These are phyloP conservation scores for Penicillium pulvis DNA, from an alignment of 495 filamentous ascomycete species.

Conservation along the genomic window DNA sequence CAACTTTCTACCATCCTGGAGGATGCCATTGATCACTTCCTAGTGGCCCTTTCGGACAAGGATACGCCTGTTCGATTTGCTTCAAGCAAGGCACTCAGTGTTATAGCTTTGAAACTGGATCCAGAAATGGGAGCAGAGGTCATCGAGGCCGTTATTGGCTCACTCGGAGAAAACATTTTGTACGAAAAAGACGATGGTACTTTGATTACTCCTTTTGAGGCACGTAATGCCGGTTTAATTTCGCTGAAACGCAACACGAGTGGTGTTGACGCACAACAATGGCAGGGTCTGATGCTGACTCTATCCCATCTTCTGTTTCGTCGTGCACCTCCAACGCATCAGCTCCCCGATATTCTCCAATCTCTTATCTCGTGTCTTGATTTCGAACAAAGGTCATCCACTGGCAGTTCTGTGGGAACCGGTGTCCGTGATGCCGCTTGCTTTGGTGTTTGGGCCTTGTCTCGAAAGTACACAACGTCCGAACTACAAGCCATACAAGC, in stretches of 20 bases:
- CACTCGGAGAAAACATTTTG: slow-evolving; percentile 76
- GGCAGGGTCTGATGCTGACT: slow-evolving; percentile 90
- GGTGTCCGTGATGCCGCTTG: slow-evolving; percentile 97
- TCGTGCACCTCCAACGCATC: slow-evolving; percentile 65
- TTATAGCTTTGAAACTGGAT: slow-evolving; percentile 77
- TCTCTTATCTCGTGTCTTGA: slow-evolving; percentile 71
- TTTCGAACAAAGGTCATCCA: slow-evolving; percentile 82
- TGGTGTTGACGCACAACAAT: slow-evolving; percentile 75
- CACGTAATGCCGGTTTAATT: slow-evolving; percentile 30
- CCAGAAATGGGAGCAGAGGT: slow-evolving; percentile 79
- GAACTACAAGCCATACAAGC: slow-evolving; percentile 69
- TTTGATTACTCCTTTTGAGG: slow-evolving; percentile 40
- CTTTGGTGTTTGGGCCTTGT: slow-evolving; percentile 92
- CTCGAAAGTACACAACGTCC: slow-evolving; percentile 78
- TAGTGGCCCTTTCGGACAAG: slow-evolving; percentile 71
- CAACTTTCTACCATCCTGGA: slow-evolving; percentile 50
- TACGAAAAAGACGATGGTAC: slow-evolving; percentile 51
- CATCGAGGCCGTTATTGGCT: slow-evolving; percentile 78
- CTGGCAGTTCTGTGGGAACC: slow-evolving; percentile 79
- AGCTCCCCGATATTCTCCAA: slow-evolving; percentile 69
- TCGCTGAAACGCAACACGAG: slow-evolving; percentile 61
- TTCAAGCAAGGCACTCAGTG: slow-evolving; percentile 88
- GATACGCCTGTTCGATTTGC: slow-evolving; percentile 88
- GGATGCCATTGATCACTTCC: slow-evolving; percentile 69
- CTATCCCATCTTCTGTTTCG: slow-evolving; percentile 83